These are phyloP conservation scores for Sistotremastrum suecicum DNA, from an alignment of 768 basidiomycete species.

Conservation along the genomic window DNA sequence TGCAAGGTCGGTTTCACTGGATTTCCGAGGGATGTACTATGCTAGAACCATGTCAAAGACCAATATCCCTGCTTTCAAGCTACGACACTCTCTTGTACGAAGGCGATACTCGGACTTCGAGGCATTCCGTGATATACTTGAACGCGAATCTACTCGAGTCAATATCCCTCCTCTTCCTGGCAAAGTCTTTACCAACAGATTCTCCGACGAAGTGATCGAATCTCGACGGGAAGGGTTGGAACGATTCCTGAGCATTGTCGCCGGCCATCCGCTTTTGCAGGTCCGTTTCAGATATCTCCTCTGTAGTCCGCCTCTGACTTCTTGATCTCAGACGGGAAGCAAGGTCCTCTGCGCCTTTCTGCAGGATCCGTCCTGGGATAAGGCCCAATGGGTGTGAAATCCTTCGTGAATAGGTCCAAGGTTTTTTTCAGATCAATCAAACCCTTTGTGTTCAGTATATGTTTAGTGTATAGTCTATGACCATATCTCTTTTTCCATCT, in stretches of 20 bases:
- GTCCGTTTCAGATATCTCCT: conserved; percentile 26
- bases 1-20: conserved; percentile 56
- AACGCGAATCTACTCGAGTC: conserved; percentile 91
- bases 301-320: neutral
- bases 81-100: conserved; percentile 81
- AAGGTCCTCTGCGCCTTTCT: conserved; percentile 93
- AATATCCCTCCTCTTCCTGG: conserved; percentile 97
- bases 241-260: conserved; percentile 89
- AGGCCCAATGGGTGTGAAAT: conserved; percentile 54
- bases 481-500: too few species aligned
- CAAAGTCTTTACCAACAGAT: conserved; percentile 96
- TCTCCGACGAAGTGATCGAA: conserved; percentile 97
- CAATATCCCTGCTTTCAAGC: conserved; percentile 97
- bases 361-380: conserved; percentile 90
- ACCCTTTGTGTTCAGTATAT: neutral
- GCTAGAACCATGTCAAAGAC: conserved; percentile 38
- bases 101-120: conserved; percentile 89
- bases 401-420: neutral
- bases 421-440: neutral
- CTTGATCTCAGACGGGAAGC: conserved; percentile 61
- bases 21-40: neutral
- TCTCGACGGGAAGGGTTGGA: conserved; percentile 83
- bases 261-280: conserved; percentile 93
- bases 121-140: conserved; percentile 94
- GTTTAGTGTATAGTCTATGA: neutral